Percentiles rank a stretch among this genome's conserved stretches.
Evolutionary conservation across 140 eudicot species (phyloP).

Genomic region (Flaveria floridana): DNA sequence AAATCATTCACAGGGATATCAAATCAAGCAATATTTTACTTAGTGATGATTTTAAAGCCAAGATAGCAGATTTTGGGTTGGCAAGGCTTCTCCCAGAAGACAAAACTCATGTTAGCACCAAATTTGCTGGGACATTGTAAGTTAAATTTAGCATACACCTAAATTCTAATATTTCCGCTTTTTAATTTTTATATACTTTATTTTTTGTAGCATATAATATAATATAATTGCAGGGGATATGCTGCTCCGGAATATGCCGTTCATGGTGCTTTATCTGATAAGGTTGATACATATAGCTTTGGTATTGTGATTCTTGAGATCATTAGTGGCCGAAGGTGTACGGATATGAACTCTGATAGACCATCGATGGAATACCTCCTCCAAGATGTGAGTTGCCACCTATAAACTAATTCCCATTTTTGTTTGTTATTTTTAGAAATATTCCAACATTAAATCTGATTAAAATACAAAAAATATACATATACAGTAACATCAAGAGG

Average conservation of each 20-base stretch:
- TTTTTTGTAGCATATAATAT: neutral
- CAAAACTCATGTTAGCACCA: conserved; percentile 30
- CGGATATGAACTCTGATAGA: neutral
- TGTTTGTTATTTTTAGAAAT: neutral
- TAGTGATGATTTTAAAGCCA: conserved; percentile 30
- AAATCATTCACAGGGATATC: conserved; percentile 33
- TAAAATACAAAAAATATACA: neutral
- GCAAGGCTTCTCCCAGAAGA: conserved; percentile 16
- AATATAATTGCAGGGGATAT: neutral
- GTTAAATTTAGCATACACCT: neutral
- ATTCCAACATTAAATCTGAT: neutral
- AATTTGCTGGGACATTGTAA: conserved; percentile 37
- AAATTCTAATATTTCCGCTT: neutral
- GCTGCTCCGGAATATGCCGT: neutral
- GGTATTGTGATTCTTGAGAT: conserved; percentile 9
- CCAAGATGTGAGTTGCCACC: neutral
- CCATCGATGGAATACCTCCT: conserved; percentile 11
- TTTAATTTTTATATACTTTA: neutral
- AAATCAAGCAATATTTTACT: conserved; percentile 38
- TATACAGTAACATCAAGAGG: neutral
- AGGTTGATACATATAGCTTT: conserved; percentile 8
- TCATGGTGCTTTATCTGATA: neutral
- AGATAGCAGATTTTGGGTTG: conserved; percentile 35
- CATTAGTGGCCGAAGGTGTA: conserved; percentile 10
- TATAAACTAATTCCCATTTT: neutral